Evolutionary conservation across 768 basidiomycete genomes (phyloP).

Genomic region (Pleurotus ostreatus): DNA sequence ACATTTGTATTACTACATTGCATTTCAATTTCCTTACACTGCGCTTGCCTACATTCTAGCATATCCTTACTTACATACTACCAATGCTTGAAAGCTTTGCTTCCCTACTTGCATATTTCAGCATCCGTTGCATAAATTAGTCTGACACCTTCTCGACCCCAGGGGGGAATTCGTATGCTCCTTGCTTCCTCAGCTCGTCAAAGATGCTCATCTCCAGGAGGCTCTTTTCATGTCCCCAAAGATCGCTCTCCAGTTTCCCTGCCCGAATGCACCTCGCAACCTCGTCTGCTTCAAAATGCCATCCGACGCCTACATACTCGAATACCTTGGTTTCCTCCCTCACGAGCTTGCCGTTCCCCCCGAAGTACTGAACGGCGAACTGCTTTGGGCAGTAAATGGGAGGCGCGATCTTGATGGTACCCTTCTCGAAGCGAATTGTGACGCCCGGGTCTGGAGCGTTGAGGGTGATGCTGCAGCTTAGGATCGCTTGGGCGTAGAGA

Average conservation of each 20-base stretch:
- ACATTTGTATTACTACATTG: too few species aligned
- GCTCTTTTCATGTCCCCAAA: slow-evolving; percentile 81
- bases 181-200: slow-evolving; percentile 56
- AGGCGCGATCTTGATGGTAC: slow-evolving; percentile 56
- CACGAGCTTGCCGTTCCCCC: slow-evolving; percentile 31
- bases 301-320: slow-evolving; percentile 64
- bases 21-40: too few species aligned
- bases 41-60: too few species aligned
- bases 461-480: slow-evolving; percentile 65
- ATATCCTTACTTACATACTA: too few species aligned
- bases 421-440: slow-evolving; percentile 71
- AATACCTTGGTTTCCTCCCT: slow-evolving; percentile 58
- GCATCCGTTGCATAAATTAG: too few species aligned
- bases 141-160: slow-evolving; percentile 14
- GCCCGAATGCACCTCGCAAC: slow-evolving; percentile 75
- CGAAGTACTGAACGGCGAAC: slow-evolving; percentile 62
- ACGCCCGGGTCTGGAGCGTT: slow-evolving; percentile 46
- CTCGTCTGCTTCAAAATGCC: slow-evolving; percentile 87
- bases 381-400: slow-evolving; percentile 67
- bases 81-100: too few species aligned
- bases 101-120: too few species aligned
- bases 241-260: slow-evolving; percentile 66
- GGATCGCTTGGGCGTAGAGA: slow-evolving; percentile 67
- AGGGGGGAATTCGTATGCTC: slow-evolving; percentile 13
- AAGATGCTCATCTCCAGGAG: slow-evolving; percentile 80